Base-by-base conservation (phyloP, 2,329 filamentous ascomycete genomes). In the Aspergillus proliferans region DNA sequence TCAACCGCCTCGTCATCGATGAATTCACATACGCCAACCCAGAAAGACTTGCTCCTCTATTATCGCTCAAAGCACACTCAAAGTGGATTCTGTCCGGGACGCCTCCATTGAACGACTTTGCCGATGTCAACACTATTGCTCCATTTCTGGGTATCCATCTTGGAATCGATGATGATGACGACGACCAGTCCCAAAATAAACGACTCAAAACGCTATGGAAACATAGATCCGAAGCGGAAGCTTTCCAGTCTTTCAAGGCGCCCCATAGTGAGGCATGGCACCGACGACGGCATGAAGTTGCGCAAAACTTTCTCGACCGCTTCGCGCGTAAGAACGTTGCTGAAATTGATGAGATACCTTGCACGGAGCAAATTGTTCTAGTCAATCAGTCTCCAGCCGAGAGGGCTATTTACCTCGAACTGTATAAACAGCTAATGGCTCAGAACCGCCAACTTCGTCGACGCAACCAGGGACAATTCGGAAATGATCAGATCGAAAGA, bases 31-130 rank as follows among this genome's bases (percentile, higher is more conserved):
- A 85, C 52, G 66, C 78, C 4, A 69, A 71, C 41, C 59, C 68
- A 14, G 62, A 73, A 45, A 66, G 71, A 45, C 65, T 71, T 51
- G 61, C 71, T 0, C 67, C 71, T 0, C 64, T 82, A 4, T 66
- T 73, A 6, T 67, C 66, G 0, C 57, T 84, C 1, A 59, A 72
- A 22, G 74, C 78, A 9, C 68, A 73, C 39, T 80, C 77, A 38
- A 76, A 75, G 47, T 86, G 83, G 82, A 70, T 83, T 6, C 66
- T 86, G 2, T 86, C 82, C 0, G 83, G 80, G 3, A 86, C 83
- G 1, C 83, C 83, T 1, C 71, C 74, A 0, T 58, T 85, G 2
- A 71, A 73, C 4, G 76, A 80, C 47, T 83, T 83, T 56, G 73
- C 76, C 1, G 79, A 84, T 52, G 70, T 86, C 7, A 80, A 83